phyloP scores from a whole-genome alignment of 2,329 filamentous ascomycete genomes.

The Thielaviopsis euricoi region DNA sequence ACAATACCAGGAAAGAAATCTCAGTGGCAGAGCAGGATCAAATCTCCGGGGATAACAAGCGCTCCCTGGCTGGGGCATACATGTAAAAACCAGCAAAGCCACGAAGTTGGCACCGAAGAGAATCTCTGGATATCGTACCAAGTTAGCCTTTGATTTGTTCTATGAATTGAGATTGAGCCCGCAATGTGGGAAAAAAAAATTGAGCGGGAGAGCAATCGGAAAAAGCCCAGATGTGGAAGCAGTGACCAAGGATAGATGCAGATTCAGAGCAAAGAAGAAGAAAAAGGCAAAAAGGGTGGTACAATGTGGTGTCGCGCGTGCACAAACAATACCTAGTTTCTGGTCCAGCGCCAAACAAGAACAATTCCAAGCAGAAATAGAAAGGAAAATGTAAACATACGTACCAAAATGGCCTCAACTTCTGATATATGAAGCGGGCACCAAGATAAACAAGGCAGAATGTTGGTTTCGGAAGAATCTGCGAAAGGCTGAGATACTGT shows the following conservation, averaged over 20 bases:
- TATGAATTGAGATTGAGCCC: background rate
- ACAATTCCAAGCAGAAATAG: background rate
- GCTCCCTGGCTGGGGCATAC: background rate
- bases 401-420: background rate
- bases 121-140: background rate
- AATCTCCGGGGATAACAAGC: background rate
- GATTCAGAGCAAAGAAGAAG: background rate
- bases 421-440: background rate
- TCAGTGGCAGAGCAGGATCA: background rate
- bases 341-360: background rate
- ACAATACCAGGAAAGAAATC: background rate
- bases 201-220: background rate
- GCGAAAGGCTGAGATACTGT: no score
- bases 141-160: background rate
- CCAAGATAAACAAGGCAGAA: background rate
- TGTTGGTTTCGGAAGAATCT: background rate
- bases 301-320: background rate
- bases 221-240: background rate
- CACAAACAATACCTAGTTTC: background rate
- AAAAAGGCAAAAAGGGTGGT: background rate
- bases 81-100: background rate
- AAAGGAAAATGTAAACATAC: background rate
- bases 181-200: background rate
- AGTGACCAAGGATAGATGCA: background rate
- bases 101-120: background rate